phyloP scores from a whole-genome alignment of 2,329 filamentous ascomycete species.

The Pestalotiopsis sp. region DNA sequence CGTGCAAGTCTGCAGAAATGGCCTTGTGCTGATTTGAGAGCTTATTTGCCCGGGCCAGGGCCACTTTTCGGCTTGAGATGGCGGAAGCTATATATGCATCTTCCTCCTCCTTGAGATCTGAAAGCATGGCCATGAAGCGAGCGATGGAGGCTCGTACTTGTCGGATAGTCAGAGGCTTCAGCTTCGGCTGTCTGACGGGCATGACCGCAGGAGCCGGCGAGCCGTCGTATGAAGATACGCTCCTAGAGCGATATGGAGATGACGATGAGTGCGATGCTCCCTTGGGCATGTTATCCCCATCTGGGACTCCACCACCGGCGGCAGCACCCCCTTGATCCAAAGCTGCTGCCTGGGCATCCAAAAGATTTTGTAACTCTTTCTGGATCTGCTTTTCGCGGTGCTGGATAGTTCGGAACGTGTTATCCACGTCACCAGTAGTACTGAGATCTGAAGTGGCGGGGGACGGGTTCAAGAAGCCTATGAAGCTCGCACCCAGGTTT shows the following conservation, averaged over 20 bases:
- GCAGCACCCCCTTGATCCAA: slow-evolving; percentile 33
- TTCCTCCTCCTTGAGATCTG: slow-evolving; percentile 68
- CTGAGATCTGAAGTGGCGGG: slow-evolving; percentile 8
- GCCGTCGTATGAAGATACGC: slow-evolving; percentile 33
- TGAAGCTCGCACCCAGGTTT: slow-evolving; percentile 22
- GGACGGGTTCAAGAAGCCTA: slow-evolving; percentile 26
- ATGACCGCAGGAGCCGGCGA: slow-evolving; percentile 38
- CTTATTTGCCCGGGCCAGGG: slow-evolving; percentile 57
- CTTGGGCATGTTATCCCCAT: slow-evolving; percentile 38
- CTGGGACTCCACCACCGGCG: slow-evolving; percentile 17
- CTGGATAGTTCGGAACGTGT: slow-evolving; percentile 30
- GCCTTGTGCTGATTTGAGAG: slow-evolving; percentile 50
- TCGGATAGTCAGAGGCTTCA: slow-evolving; percentile 55
- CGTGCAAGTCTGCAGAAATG: slow-evolving; percentile 51
- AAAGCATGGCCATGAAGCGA: slow-evolving; percentile 62
- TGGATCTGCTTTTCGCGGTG: slow-evolving; percentile 54
- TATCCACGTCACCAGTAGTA: slow-evolving; percentile 22
- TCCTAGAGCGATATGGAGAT: slow-evolving; percentile 21
- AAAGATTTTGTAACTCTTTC: slow-evolving; percentile 55
- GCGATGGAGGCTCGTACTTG: slow-evolving; percentile 66
- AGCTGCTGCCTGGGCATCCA: slow-evolving; percentile 59
- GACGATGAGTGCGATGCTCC: slow-evolving; percentile 17
- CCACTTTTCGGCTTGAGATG: slow-evolving; percentile 55
- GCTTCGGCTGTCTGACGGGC: slow-evolving; percentile 60
- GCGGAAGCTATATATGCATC: slow-evolving; percentile 59